phyloP scores from a whole-genome alignment of 768 basidiomycete genomes.

The Porphyrellus cyaneotinctus region DNA sequence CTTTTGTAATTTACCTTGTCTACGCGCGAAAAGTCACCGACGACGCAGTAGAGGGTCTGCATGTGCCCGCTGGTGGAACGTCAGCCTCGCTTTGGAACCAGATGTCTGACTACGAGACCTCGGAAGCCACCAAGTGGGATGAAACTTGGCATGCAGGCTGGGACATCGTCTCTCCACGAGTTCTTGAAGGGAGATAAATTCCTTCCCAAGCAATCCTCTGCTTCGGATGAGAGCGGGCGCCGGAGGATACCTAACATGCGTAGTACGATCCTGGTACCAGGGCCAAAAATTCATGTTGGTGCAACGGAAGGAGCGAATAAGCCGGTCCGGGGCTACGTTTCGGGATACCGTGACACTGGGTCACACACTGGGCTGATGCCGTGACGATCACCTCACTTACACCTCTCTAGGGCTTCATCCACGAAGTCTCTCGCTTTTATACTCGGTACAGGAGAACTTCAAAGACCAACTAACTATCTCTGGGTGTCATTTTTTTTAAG shows the following conservation, averaged over 20 bases:
- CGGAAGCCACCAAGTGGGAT: constrained; percentile 33
- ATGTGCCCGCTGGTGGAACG: constrained; percentile 26
- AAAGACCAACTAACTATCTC: no score
- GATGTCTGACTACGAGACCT: constrained; percentile 17
- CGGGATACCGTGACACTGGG: no score
- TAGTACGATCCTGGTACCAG: constrained; percentile 11
- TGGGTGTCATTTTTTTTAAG: no score
- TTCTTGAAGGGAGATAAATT: constrained; percentile 24
- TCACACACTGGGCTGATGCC: no score
- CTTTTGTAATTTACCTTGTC: constrained; percentile 32
- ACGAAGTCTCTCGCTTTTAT: no score
- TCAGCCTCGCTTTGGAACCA: constrained; percentile 13
- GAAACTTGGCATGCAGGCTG: constrained; percentile 25
- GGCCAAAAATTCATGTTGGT: constrained; percentile 17
- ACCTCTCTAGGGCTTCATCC: no score
- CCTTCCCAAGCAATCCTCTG: constrained; percentile 6
- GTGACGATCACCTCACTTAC: no score
- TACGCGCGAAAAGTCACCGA: constrained; percentile 30
- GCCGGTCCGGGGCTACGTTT: no score
- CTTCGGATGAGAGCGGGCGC: constrained; percentile 19
- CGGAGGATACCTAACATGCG: constrained; percentile 21
- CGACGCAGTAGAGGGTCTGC: constrained; percentile 30
- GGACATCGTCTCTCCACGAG: constrained; percentile 32
- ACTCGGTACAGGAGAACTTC: no score
- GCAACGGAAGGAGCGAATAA: not conserved